Evolutionary conservation across 2,329 filamentous ascomycete genomes (phyloP).

Genomic region (Botrytis aclada): DNA sequence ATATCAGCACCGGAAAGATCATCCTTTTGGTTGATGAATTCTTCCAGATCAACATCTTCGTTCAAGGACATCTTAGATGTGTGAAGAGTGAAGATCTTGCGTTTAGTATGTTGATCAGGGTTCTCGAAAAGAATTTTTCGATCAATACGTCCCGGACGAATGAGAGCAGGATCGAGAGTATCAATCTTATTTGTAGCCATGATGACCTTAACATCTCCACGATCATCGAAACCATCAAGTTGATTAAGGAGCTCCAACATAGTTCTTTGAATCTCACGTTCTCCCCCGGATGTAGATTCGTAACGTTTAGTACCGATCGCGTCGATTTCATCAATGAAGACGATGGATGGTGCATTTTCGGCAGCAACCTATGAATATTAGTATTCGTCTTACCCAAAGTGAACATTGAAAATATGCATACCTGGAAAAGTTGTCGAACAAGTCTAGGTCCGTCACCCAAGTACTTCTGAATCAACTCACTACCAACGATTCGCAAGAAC

Average conservation of each 20-base stretch:
- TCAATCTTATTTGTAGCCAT: slow-evolving; percentile 99
- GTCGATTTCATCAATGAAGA: slow-evolving; percentile 99
- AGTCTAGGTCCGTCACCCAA: slow-evolving; percentile 92
- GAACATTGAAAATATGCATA: slow-evolving; percentile 39
- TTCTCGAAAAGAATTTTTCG: slow-evolving; percentile 84
- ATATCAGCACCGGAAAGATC: slow-evolving; percentile 96
- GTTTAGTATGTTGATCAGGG: slow-evolving; percentile 77
- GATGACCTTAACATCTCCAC: slow-evolving; percentile 98
- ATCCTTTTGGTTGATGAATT: slow-evolving; percentile 98
- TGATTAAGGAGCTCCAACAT: slow-evolving; percentile 99
- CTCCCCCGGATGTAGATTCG: slow-evolving; percentile 93
- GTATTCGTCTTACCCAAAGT: neutral
- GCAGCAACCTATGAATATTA: slow-evolving; percentile 67
- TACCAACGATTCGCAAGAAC: slow-evolving; percentile 94
- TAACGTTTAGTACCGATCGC: slow-evolving; percentile 99
- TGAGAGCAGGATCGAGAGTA: slow-evolving; percentile 90
- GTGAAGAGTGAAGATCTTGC: slow-evolving; percentile 98
- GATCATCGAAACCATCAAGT: slow-evolving; percentile 97
- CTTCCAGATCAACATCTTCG: slow-evolving; percentile 95
- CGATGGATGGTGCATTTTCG: slow-evolving; percentile 93
- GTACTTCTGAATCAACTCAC: slow-evolving; percentile 98
- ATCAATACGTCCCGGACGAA: slow-evolving; percentile 95
- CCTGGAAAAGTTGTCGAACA: slow-evolving; percentile 92
- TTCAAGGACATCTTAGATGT: slow-evolving; percentile 98
- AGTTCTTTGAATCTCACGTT: slow-evolving; percentile 95